Evolutionary conservation across 2,329 filamentous ascomycete species (phyloP), one percentile per base, ranked within the genome.

Genomic region (Coniella vitis): DNA sequence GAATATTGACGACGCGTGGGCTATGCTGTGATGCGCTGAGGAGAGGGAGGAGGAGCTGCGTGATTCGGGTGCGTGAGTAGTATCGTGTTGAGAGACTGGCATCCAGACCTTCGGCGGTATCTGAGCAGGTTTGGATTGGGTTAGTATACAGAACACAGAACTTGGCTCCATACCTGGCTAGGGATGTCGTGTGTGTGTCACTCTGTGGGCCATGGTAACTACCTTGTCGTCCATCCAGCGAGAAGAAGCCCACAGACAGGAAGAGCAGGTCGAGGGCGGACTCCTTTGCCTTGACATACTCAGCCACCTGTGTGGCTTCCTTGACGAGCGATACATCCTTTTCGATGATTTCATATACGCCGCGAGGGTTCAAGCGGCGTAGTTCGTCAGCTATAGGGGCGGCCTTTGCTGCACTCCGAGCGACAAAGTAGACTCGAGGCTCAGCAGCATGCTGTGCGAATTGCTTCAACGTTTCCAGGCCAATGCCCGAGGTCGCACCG

Each of bases 91-190:
- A 62, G 49, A 71, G 67, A 32, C 71, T 68, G 20, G 65, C 62
- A 50, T 79, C 72, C 14, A 81, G 65, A 16, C 75, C 75, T 61
- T 81, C 77, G 4, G 60, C 40, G 0, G 73, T 75, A 48, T 78
- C 74, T n/a, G n/a, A n/a, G n/a, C n/a, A n/a, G n/a, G n/a, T n/a
- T n/a, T n/a, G n/a, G n/a, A n/a, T n/a, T n/a, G n/a, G n/a, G n/a
- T n/a, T n/a, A n/a, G n/a, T n/a, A n/a, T n/a, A n/a, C n/a, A n/a
- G n/a, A n/a, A n/a, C n/a, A n/a, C n/a, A n/a, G n/a, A n/a, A n/a
- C n/a, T n/a, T n/a, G n/a, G n/a, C n/a, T n/a, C n/a, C n/a, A n/a
- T n/a, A n/a, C n/a, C n/a, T n/a, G n/a, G n/a, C n/a, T n/a, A n/a
- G n/a, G n/a, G n/a, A n/a, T n/a, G n/a, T n/a, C n/a, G n/a, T n/a